Evolutionary conservation across 495 filamentous ascomycete genomes (phyloP), one percentile per base, ranked within the genome.

Genomic region (Ramalina intermedia): DNA sequence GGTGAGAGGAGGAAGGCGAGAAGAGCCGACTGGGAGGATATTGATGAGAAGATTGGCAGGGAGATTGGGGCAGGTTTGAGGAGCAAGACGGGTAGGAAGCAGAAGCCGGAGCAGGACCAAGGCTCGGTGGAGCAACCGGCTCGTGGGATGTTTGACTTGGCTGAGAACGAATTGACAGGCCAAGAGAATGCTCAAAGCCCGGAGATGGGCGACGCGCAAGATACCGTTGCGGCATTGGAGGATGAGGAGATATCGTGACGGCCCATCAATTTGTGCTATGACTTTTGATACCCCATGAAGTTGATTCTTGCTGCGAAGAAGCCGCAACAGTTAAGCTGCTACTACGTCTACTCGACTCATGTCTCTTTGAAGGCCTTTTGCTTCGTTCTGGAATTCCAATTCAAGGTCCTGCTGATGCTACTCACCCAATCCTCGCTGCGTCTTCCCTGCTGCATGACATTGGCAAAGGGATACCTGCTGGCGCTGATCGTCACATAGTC

Each of bases 401-500:
- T 82, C 59, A 98, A 65, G 47, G 91, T 96, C 48, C 85, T 78
- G 29, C 76, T 83, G 49, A 98, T 90, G 56, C 82, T 87, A 52
- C 88, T 86, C 20, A 96, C 81, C 91, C 91, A 98, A 52, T 95
- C 88, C 61, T 93, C 86, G 48, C 78, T 82, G 46, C 79, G 69
- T 45, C 81, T 65, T 5, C 84, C 84, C 16, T 80, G 74, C 11
- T 82, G 79, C 65, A 90, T 73, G 1, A 98, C 86, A 49, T 81
- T 85, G 4, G 91, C 87, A 67, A 96, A 98, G 0, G 91, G 91
- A 58, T 87, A 98, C 52, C 90, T 72, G 17, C 81, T 87, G 3
- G 93, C 93, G 42, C 84, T 88, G 41, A 98, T 87, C 0, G 90
- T 96, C 24, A 96, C 87, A 61, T 96, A 96, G 66, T 98, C 91